A percentile compares a stretch with the other conserved stretches of the same genome.
These are phyloP conservation scores for Tetratostichococcus sp. DNA, from an alignment of 139 green algal genomes.

Conservation along the genomic window DNA sequence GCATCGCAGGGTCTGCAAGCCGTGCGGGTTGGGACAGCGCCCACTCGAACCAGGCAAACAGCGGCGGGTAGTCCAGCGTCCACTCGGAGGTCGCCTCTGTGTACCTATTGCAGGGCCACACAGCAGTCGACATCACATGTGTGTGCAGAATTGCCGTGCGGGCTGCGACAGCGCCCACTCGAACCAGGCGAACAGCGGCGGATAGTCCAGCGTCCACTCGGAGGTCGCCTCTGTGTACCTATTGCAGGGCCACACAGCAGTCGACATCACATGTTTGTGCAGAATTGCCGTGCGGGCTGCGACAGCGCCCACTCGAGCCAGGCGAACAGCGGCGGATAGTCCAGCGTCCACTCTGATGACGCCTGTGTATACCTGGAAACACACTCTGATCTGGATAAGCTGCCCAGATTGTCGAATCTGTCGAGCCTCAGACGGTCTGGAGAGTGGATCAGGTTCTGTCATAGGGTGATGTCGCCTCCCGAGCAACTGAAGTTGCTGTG, in stretches of 20 bases:
- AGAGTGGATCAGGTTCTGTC: no score
- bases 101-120: slow-evolving; percentile 83
- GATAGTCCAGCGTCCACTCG: slow-evolving; percentile 96
- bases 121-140: not conserved
- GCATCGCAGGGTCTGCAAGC: slow-evolving; percentile 74
- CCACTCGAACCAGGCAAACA: slow-evolving; percentile 95
- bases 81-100: slow-evolving; percentile 79
- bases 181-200: slow-evolving; percentile 94
- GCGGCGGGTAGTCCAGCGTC: slow-evolving; percentile 96
- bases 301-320: slow-evolving; percentile 84
- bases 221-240: slow-evolving; percentile 87
- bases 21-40: slow-evolving; percentile 55
- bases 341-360: slow-evolving; percentile 91
- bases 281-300: slow-evolving; percentile 46
- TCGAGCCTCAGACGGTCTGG: no score
- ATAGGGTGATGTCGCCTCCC: no score
- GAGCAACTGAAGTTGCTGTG: no score
- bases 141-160: slow-evolving; percentile 39
- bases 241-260: not conserved
- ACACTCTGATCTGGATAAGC: no score
- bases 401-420: no score
- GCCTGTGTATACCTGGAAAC: slow-evolving; percentile 86
- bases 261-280: no score
- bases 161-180: slow-evolving; percentile 67
- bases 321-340: slow-evolving; percentile 96